Conservation (phyloP, 441 rosid genomes). For the Lepidium campestre region DNA sequence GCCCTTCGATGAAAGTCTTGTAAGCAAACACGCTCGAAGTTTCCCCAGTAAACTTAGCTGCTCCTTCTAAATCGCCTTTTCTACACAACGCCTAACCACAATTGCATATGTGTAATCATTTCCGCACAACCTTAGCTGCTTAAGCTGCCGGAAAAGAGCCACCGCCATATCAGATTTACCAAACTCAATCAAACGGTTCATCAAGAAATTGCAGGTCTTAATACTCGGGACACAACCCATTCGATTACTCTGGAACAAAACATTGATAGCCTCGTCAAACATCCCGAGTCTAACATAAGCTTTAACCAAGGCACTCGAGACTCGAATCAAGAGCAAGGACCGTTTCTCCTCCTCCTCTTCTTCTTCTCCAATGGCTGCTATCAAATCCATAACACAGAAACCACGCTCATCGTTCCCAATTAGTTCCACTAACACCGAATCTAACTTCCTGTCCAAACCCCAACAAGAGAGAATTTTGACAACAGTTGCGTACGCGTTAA, state of each 20-base stretch:
- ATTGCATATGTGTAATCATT: constrained; percentile 52
- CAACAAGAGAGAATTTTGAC: constrained; percentile 39
- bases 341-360: constrained; percentile 18
- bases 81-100: constrained; percentile 55
- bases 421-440: constrained; percentile 38
- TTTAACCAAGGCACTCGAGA: constrained; percentile 51
- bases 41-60: constrained; percentile 32
- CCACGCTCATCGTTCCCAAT: constrained; percentile 20
- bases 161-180: constrained; percentile 39
- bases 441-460: constrained; percentile 39
- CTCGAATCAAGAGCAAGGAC: constrained; percentile 20
- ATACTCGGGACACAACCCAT: constrained; percentile 38
- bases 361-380: constrained; percentile 29
- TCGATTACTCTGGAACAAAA: constrained; percentile 35
- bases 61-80: constrained; percentile 48
- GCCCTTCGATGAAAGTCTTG: constrained; percentile 57
- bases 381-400: constrained; percentile 39
- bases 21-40: constrained; percentile 39
- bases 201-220: constrained; percentile 54
- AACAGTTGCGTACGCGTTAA: constrained; percentile 41
- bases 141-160: constrained; percentile 41
- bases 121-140: constrained; percentile 42
- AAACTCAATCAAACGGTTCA: constrained; percentile 45
- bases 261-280: constrained; percentile 59
- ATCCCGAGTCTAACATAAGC: constrained; percentile 39